Evolutionary conservation across 2,329 filamentous ascomycete species (phyloP), one percentile per base, ranked within the genome.

Genomic region (Alternaria burnsii): DNA sequence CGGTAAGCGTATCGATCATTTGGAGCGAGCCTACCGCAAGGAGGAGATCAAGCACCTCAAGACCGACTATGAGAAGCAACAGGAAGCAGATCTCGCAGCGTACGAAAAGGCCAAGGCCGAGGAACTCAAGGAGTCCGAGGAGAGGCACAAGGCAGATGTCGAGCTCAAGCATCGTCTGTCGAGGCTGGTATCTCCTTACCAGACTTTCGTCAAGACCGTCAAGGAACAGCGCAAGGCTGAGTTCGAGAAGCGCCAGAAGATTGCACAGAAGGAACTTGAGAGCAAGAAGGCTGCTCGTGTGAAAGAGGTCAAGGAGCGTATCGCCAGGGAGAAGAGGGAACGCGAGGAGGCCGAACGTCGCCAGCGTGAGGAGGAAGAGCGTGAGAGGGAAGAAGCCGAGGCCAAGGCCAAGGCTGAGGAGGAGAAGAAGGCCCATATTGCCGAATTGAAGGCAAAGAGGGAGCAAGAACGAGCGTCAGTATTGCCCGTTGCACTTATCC

Each of bases 21-120:
- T 99, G 71, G 95, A 99, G 84, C 92, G 95, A 83, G 95, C 95
- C 38, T 96, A 96, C 87, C 90, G 95, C 74, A 92, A 94, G 79
- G 95, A 98, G 82, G 95, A 99, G 81, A 83, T 90, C 75, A 97
- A 97, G 87, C 94, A 97, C 81, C 84, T 98, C 60, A 84, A 89
- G 59, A 88, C 89, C 52, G 95, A 99, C 75, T 97, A 96, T 76
- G 90, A 91, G 66, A 85, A 84, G 71, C 95, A 99, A 82, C 89
- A 90, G 76, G 87, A 93, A 76, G 84, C 82, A 59, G 95, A 99
- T 75, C 79, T 90, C 66, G 89, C 88, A 57, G 88, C 92, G 41
- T 97, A 97, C 77, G 92, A 98, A 75, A 84, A 87, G 75, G 85
- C 87, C 71, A 97, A 91, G 83, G 84, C 83, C 22, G 88, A 96